Percentiles rank a stretch among this genome's conserved stretches.
phyloP scores from a whole-genome alignment of 2,329 filamentous ascomycete species.

The Phialemonium atrogriseum region DNA sequence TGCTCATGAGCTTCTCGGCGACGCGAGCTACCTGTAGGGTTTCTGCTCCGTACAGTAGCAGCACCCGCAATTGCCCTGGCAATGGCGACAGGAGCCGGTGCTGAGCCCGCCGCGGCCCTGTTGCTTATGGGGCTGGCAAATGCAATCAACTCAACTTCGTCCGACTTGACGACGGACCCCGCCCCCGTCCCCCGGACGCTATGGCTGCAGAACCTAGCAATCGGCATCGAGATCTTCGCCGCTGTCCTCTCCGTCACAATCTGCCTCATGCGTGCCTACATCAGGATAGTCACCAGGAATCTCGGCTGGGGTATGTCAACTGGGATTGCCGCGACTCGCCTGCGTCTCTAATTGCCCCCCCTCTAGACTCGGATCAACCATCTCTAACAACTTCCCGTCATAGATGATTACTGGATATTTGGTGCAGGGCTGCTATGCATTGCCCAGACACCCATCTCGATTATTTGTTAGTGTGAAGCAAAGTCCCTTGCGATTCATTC shows the following conservation, averaged over 20 bases:
- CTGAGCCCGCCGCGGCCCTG: no score
- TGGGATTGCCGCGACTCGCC: no score
- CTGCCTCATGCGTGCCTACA: constrained; percentile 14
- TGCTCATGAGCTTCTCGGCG: no score
- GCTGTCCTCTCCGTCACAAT: constrained; percentile 15
- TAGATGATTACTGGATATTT: constrained; percentile 11
- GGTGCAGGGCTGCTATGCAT: constrained; percentile 1
- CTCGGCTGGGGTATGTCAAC: constrained; percentile 4
- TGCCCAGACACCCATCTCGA: background rate
- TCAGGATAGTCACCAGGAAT: constrained; percentile 14
- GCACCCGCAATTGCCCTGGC: no score
- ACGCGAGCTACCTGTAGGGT: no score
- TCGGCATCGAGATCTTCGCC: constrained; percentile 17
- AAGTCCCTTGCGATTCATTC: no score
- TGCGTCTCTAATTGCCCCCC: no score
- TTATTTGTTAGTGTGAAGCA: constrained; percentile 1
- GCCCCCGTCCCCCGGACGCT: background rate
- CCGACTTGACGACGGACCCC: no score
- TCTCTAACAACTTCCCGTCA: background rate
- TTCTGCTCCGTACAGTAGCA: no score
- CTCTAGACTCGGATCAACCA: background rate
- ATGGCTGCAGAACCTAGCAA: constrained; percentile 12
- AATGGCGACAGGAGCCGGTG: no score
- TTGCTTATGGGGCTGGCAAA: no score
- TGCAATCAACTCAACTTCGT: no score